These are phyloP conservation scores for Phytophthora brassicae DNA, from an alignment of 352 stramenopile species.

Conservation along the genomic window DNA sequence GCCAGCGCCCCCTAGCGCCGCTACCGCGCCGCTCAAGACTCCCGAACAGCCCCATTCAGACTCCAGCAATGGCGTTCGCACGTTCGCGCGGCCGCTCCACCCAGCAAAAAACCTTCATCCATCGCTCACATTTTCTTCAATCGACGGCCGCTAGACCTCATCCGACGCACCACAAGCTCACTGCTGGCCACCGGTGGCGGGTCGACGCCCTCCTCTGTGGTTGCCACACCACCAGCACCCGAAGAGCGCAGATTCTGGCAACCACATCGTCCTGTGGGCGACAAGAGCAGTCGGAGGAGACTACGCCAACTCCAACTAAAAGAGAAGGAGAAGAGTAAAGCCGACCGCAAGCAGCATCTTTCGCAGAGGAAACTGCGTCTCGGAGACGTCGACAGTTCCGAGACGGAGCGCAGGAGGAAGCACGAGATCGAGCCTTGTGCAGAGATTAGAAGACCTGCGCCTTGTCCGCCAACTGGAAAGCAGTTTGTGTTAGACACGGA, in stretches of 20 bases:
- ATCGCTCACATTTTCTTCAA: slow-evolving; percentile 54
- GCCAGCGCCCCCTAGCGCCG: slow-evolving; percentile 22
- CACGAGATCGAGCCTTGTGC: slow-evolving; percentile 11
- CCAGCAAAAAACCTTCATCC: slow-evolving; percentile 30
- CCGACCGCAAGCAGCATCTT: slow-evolving; percentile 14
- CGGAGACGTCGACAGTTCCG: slow-evolving; percentile 2
- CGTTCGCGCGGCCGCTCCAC: not conserved
- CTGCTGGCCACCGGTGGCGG: slow-evolving; percentile 17
- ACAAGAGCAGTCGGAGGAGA: slow-evolving; percentile 16
- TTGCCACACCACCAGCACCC: not conserved
- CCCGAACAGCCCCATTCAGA: slow-evolving; percentile 18
- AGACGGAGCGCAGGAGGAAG: slow-evolving; percentile 18
- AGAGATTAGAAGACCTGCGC: slow-evolving; percentile 10
- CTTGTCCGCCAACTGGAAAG: slow-evolving; percentile 21
- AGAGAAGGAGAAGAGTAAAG: slow-evolving; percentile 26
- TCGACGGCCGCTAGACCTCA: slow-evolving; percentile 42
- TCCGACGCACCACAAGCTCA: slow-evolving; percentile 39
- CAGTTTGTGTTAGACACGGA: slow-evolving; percentile 33
- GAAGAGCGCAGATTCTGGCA: slow-evolving; percentile 33
- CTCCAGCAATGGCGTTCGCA: slow-evolving; percentile 8
- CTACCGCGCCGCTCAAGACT: slow-evolving; percentile 21
- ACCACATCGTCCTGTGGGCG: slow-evolving; percentile 8
- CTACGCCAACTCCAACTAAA: slow-evolving; percentile 29
- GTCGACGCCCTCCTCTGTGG: not conserved
- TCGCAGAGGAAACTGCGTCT: slow-evolving; percentile 10